Base-by-base conservation (phyloP, 306 rosid species). In the Cicer pinnatifidum region DNA sequence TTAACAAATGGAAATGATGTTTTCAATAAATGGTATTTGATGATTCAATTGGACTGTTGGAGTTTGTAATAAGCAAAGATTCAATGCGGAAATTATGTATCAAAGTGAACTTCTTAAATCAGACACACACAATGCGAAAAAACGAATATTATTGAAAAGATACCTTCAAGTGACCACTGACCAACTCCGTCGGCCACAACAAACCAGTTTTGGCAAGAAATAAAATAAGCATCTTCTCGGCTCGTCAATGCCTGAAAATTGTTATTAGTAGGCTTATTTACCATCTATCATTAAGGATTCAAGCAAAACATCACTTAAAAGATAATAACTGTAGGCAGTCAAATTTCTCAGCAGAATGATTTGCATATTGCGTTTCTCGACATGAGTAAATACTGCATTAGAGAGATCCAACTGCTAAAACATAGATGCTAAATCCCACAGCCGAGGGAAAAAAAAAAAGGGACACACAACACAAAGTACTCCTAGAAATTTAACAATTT, bases 111-210 rank as follows among this genome's bases (percentile, higher is more conserved):
- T 41, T 65, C 58, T 15, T 39, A 68, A 38, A 46, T 74, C 44
- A 75, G 57, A 61, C 59, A 61, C 4, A 37, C 56, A 63, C 9
- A 17, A 61, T 50, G 52, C 41, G 17, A 0, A 39, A 61, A 46
- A 9, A 8, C 46, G 66, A 72, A 62, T 78, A 75, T 39, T 17
- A 59, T 19, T 65, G 72, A 69, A 41, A 39, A 7, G 28, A 64
- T 84, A 91, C 96, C 96, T 89, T 89, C 89, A 62, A 84, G 75
- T 19, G 96, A 87, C 97, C 97, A 89, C 10, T 78, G 92, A 72
- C 88, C 84, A 66, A 85, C 85, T 78, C 97, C 97, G 76, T 91
- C 97, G 65, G 92, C 96, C 79, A 91, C 89, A 37, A 89, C 92
- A 67, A 89, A 78, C 92, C 92, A 91, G 81, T 75, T 89, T 73